Percentiles rank a stretch among this genome's conserved stretches.
phyloP scores from a whole-genome alignment of 2,329 filamentous ascomycete species.

The Arthrinium puccinioides region DNA sequence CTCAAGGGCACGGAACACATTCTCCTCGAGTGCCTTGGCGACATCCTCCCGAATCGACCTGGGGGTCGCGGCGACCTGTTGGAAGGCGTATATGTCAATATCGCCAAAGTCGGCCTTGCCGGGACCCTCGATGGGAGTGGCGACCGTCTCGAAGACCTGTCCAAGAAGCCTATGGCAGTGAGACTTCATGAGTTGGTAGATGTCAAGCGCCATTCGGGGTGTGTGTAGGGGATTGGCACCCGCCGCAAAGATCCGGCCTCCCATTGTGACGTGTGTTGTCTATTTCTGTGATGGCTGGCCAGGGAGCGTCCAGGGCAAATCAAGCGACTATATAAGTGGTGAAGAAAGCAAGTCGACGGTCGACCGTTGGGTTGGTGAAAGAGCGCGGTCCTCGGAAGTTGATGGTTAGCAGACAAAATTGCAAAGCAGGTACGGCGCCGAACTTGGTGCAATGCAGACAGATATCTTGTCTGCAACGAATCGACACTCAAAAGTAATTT shows the following conservation, averaged over 20 bases:
- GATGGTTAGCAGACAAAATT: no score
- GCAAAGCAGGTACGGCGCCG: no score
- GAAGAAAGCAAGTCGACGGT: no score
- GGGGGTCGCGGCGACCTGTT: constrained; percentile 11
- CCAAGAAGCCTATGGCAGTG: constrained; percentile 38
- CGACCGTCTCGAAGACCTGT: constrained; percentile 46
- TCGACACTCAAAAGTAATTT: no score
- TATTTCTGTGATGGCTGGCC: no score
- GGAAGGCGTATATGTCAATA: constrained; percentile 59
- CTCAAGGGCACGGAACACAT: constrained; percentile 23
- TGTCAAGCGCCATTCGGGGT: constrained; percentile 54
- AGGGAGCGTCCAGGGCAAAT: no score
- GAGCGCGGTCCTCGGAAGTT: no score
- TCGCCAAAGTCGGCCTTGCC: constrained; percentile 62
- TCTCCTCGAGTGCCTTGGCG: constrained; percentile 1
- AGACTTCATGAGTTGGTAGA: constrained; percentile 48
- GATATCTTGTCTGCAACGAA: no score
- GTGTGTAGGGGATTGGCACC: constrained; percentile 43
- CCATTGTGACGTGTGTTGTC: no score
- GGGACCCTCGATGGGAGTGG: constrained; percentile 59
- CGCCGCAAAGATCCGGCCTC: constrained; percentile 52
- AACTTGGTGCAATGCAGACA: no score
- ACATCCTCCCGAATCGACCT: neutral
- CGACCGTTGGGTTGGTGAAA: no score
- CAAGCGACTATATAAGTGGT: no score